Base-by-base conservation (phyloP, 2,329 filamentous ascomycete species). In the Intubia oerlemansii region DNA sequence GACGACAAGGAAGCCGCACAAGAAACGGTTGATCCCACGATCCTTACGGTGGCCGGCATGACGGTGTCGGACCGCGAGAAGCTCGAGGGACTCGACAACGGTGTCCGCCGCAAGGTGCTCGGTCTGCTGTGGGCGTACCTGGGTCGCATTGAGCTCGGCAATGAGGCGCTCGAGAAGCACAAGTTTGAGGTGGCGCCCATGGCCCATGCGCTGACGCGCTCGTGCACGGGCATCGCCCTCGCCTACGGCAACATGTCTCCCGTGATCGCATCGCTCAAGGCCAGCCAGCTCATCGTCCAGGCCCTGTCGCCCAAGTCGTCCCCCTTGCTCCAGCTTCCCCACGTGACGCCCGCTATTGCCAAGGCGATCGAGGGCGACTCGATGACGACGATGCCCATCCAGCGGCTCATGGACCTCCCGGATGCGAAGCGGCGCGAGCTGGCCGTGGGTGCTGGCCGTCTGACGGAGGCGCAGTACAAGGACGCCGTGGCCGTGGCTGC, bases 71-170 rank as follows among this genome's bases (percentile, higher is more conserved):
- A 92, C 43, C 72, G 71, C 45, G 61, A 71, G 42, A 72, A 67
- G 44, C 60, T 98, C 7, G 69, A 80, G 44, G 69, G 82, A 39
- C 52, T 92, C 34, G 88, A 95, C 28, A 75, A 76, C 39, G 71
- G 74, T 22, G 63, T 69, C 15, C 73, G 79, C 39, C 66, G 88
- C 44, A 95, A 95, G 59, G 74, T 81, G 7, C 59, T 95, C 25
- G 80, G 76, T 28, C 61, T 98, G 32, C 60, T 98, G 11, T 98
- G 90, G 88, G 84, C 88, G 24, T 95, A 98, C 48, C 66, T 95
- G 27, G 80, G 79, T 35, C 77, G 88, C 26, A 60, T 91, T 31
- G 80, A 92, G 42, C 65, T 98, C 15, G 74, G 77, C 24, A 82
- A 92, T 43, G 50, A 65, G 30, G 59, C 63, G 18, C 60, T 93